phyloP scores from a whole-genome alignment of 1,284 basidiomycete genomes.

The Tylopilus sp. region DNA sequence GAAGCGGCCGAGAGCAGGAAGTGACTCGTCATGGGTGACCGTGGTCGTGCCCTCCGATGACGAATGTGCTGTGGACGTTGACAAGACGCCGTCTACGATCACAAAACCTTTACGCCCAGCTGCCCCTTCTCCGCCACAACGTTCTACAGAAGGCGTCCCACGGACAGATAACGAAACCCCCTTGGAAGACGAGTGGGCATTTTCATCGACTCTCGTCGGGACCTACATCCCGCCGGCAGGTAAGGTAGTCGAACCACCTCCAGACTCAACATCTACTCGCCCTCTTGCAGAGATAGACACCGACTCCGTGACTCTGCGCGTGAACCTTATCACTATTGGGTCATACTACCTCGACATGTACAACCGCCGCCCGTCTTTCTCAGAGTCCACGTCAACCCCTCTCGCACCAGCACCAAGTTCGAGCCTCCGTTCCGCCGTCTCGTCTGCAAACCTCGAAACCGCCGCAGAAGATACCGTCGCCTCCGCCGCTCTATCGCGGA shows the following conservation, averaged over 20 bases:
- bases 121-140: background rate
- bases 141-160: background rate
- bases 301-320: slow-evolving; percentile 38
- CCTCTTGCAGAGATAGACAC: background rate
- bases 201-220: slow-evolving; percentile 29
- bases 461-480: slow-evolving; percentile 57
- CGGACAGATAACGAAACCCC: slow-evolving; percentile 22
- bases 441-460: slow-evolving; percentile 60
- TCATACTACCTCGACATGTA: slow-evolving; percentile 26
- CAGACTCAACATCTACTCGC: background rate
- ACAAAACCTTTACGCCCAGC: slow-evolving; percentile 1
- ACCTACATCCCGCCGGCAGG: slow-evolving; percentile 19
- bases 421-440: slow-evolving; percentile 28
- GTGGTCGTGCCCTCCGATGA: slow-evolving; percentile 26
- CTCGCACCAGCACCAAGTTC: slow-evolving; percentile 14
- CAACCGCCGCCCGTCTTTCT: slow-evolving; percentile 5
- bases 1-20: slow-evolving; percentile 14
- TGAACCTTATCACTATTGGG: slow-evolving; percentile 44
- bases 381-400: background rate
- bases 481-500: slow-evolving; percentile 73
- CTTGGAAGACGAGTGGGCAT: slow-evolving; percentile 28
- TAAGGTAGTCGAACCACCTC: slow-evolving; percentile 15
- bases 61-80: slow-evolving; percentile 29
- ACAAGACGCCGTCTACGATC: slow-evolving; percentile 7
- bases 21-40: slow-evolving; percentile 25